Conservation (phyloP, 148 eudicot species). For the Silene conica region DNA sequence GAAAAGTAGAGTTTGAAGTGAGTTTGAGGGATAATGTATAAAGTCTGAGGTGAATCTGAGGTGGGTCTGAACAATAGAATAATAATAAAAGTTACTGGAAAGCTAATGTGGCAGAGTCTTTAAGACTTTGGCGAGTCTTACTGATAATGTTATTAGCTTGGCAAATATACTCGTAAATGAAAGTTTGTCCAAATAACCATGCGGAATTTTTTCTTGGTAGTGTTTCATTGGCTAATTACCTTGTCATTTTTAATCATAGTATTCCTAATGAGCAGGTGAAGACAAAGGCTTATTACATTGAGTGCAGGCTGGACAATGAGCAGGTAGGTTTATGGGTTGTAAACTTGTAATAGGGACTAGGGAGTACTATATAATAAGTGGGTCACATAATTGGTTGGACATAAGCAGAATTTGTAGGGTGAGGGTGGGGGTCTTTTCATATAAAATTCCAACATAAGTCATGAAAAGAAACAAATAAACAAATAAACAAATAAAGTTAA, state of each 20-base stretch:
- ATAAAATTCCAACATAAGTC: conserved; percentile 15
- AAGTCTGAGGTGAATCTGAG: too few species aligned
- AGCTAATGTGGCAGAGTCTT: too few species aligned
- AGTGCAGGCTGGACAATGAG: background rate
- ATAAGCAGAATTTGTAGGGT: conserved; percentile 22
- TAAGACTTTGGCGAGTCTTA: too few species aligned
- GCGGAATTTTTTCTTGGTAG: background rate
- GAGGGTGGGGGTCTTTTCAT: conserved; percentile 19
- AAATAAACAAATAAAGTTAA: too few species aligned
- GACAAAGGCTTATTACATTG: background rate
- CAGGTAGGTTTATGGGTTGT: conserved; percentile 11
- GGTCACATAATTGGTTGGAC: conserved; percentile 19
- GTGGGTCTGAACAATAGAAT: too few species aligned
- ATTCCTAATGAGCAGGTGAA: conserved; percentile 14
- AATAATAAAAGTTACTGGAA: too few species aligned
- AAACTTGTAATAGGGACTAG: too few species aligned
- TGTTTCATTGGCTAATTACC: background rate
- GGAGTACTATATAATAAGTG: conserved; percentile 2
- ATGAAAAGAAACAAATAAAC: conserved; percentile 31
- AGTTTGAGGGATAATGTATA: too few species aligned
- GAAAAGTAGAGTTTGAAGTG: too few species aligned
- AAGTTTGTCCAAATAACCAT: background rate
- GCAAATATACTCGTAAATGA: too few species aligned
- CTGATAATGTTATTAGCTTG: too few species aligned
- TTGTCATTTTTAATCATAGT: too few species aligned